A percentile compares a stretch with the other conserved stretches of the same genome.
Evolutionary conservation across 169 alveolate genomes (phyloP).

Genomic region (Cytauxzoon felis): DNA sequence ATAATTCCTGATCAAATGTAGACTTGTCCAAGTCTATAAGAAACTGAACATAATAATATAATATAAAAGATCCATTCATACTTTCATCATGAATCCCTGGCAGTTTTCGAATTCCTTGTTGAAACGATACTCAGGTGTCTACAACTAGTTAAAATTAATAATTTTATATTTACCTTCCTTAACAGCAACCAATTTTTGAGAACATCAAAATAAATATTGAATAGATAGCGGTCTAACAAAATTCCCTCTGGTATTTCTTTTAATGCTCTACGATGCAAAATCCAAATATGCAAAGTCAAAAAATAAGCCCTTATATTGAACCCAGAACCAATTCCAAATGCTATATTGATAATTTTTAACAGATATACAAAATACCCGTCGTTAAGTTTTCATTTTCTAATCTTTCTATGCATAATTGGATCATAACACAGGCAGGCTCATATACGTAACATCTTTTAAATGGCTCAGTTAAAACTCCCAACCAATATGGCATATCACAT

Average conservation of each 20-base stretch:
- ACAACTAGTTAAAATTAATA: not conserved
- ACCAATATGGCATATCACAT: constrained; percentile 10
- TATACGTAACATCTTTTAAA: constrained; percentile 35
- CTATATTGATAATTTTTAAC: not conserved
- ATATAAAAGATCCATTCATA: not conserved
- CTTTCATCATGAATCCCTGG: constrained; percentile 53
- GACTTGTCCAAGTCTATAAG: constrained; percentile 51
- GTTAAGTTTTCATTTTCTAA: constrained; percentile 68
- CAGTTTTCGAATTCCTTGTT: constrained; percentile 34
- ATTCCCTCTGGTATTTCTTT: constrained; percentile 68
- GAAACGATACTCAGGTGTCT: constrained; percentile 53
- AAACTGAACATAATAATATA: constrained; percentile 3
- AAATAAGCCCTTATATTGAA: constrained; percentile 70
- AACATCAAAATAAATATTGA: constrained; percentile 56
- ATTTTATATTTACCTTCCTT: constrained; percentile 37
- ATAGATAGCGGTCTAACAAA: constrained; percentile 64
- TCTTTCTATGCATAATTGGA: constrained; percentile 70
- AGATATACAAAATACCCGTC: not conserved
- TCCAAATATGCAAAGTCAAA: constrained; percentile 69
- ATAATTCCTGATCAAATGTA: constrained; percentile 39
- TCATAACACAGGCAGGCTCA: constrained; percentile 69
- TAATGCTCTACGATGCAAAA: constrained; percentile 65
- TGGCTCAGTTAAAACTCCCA: constrained; percentile 38
- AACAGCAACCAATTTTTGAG: constrained; percentile 66
- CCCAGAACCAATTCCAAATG: constrained; percentile 67